Conservation (phyloP, 768 basidiomycete species). For the Xerocomus spinulosus region DNA sequence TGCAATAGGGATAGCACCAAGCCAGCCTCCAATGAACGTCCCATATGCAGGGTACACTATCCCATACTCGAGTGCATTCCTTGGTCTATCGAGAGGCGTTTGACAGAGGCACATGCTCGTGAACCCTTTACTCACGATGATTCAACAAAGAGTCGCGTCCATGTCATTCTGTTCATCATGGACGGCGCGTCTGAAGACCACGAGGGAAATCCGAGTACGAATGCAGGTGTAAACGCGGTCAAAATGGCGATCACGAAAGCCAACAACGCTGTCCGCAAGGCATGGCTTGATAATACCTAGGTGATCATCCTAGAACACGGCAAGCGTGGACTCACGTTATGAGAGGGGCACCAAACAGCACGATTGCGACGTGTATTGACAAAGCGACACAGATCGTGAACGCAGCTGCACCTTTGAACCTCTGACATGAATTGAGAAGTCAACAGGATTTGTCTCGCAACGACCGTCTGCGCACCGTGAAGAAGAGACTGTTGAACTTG, state of each 20-base stretch:
- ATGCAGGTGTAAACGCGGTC: slow-evolving; percentile 61
- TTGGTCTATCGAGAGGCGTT: slow-evolving; percentile 35
- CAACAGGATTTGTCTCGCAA: not conserved
- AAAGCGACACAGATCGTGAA: slow-evolving; percentile 50
- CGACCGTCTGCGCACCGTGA: slow-evolving; percentile 34
- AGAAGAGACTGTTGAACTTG: slow-evolving; percentile 34
- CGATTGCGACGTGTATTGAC: slow-evolving; percentile 42
- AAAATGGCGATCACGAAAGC: slow-evolving; percentile 65
- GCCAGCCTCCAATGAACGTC: slow-evolving; percentile 71
- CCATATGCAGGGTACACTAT: slow-evolving; percentile 78
- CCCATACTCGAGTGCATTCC: slow-evolving; percentile 68
- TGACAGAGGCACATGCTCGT: not conserved
- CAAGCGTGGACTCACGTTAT: slow-evolving; percentile 39
- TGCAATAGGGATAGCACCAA: slow-evolving; percentile 77
- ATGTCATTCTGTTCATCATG: slow-evolving; percentile 55
- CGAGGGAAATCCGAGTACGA: slow-evolving; percentile 61
- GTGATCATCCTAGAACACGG: not conserved
- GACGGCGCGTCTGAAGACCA: slow-evolving; percentile 39
- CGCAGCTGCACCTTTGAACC: slow-evolving; percentile 44
- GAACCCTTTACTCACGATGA: slow-evolving; percentile 55
- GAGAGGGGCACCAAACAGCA: slow-evolving; percentile 76
- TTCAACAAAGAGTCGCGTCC: slow-evolving; percentile 79
- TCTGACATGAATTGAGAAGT: slow-evolving; percentile 35
- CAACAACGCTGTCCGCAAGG: slow-evolving; percentile 61
- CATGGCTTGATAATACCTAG: slow-evolving; percentile 36